phyloP scores from a whole-genome alignment of 2,329 filamentous ascomycete species.

The Hypocreales sp. region DNA sequence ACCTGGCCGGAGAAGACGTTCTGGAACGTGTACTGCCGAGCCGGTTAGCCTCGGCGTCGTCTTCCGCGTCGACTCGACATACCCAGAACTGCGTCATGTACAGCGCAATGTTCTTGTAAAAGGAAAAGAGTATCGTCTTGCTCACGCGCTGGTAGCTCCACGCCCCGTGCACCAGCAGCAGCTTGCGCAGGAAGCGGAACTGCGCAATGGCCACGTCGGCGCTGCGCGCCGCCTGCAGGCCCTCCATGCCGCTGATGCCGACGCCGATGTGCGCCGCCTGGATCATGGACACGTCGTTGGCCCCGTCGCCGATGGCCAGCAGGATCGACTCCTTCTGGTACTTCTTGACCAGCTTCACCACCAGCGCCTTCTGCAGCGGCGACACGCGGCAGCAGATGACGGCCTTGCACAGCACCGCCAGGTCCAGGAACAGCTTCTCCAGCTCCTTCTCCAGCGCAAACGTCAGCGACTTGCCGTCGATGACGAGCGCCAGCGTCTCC shows the following conservation, averaged over 20 bases:
- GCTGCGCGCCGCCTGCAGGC: slow-evolving; percentile 87
- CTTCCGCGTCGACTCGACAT: too few relatives aligned
- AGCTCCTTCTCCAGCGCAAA: slow-evolving; percentile 86
- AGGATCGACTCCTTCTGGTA: slow-evolving; percentile 78
- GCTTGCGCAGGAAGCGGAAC: slow-evolving; percentile 86
- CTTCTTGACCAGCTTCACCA: slow-evolving; percentile 95
- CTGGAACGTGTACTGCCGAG: slow-evolving; percentile 94
- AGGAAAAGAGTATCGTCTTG: slow-evolving; percentile 95
- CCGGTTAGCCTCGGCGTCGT: too few relatives aligned
- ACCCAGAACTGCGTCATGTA: slow-evolving; percentile 99
- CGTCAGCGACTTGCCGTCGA: slow-evolving; percentile 90
- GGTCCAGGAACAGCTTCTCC: slow-evolving; percentile 83
- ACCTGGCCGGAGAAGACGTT: slow-evolving; percentile 96
- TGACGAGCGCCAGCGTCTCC: slow-evolving; percentile 80
- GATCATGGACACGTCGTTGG: slow-evolving; percentile 99
- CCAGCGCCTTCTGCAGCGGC: slow-evolving; percentile 88
- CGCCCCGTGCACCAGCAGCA: slow-evolving; percentile 85
- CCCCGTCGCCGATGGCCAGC: slow-evolving; percentile 90
- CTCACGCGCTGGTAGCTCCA: slow-evolving; percentile 97
- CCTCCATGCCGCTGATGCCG: slow-evolving; percentile 92
- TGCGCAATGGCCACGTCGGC: slow-evolving; percentile 93
- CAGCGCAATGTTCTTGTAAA: slow-evolving; percentile 97
- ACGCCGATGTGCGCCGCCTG: slow-evolving; percentile 96
- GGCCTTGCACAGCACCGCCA: slow-evolving; percentile 95
- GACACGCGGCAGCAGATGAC: slow-evolving; percentile 97